Conservation (phyloP, 306 rosid genomes). For the Quercus rubra region DNA sequence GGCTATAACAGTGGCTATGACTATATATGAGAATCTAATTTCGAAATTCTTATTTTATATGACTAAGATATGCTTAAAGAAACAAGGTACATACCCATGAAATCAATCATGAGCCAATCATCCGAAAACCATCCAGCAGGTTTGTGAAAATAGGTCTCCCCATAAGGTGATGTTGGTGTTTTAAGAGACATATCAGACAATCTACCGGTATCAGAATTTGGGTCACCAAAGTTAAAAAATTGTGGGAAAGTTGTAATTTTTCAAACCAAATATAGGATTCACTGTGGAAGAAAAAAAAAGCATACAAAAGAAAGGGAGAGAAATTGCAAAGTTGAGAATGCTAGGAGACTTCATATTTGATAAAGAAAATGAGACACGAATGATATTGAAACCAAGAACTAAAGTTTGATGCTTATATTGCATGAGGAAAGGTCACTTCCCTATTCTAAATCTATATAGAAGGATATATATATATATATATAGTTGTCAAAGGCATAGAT, state of each 20-base stretch:
- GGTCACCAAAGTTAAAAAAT: constrained; percentile 27
- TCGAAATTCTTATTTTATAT: background rate
- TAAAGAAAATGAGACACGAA: background rate
- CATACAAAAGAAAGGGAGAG: background rate
- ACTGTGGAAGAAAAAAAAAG: background rate
- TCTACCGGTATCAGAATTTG: constrained; percentile 45
- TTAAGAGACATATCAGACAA: constrained; percentile 16
- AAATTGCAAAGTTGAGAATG: background rate
- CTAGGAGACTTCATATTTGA: background rate
- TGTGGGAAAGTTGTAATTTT: background rate
- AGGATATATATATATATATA: too few relatives aligned
- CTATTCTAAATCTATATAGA: background rate
- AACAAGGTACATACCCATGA: constrained; percentile 30
- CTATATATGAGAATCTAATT: background rate
- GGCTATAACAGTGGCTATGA: too few relatives aligned
- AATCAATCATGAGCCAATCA: constrained; percentile 40
- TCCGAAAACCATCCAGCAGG: constrained; percentile 39
- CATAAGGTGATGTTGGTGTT: constrained; percentile 24
- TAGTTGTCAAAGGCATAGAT: background rate
- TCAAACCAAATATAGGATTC: background rate
- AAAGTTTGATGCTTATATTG: background rate
- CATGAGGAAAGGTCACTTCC: background rate
- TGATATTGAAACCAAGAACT: background rate
- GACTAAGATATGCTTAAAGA: constrained; percentile 9
- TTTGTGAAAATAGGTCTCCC: constrained; percentile 40